Evolutionary conservation across 139 green algal genomes (phyloP).

Genomic region (Chlamydomonas asymmetrica): DNA sequence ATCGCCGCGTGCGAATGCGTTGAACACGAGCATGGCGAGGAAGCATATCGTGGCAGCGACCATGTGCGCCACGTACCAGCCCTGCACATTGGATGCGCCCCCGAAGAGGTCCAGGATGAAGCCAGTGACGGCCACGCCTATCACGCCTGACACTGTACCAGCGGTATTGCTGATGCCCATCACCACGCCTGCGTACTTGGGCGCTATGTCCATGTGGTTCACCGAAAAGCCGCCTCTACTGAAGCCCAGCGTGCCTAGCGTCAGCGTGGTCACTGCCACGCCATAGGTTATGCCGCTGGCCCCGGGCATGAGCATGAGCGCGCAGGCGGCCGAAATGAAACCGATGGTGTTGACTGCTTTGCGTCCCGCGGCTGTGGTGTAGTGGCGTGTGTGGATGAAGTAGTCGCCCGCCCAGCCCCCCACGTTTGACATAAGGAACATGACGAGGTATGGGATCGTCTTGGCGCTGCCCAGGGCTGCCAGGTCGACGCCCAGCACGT

Average conservation of each 20-base stretch:
- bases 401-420: conserved; percentile 84
- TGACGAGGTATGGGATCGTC: conserved; percentile 91
- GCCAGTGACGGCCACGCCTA: conserved; percentile 91
- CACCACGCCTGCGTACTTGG: conserved; percentile 89
- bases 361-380: conserved; percentile 46
- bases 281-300: conserved; percentile 27
- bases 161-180: conserved; percentile 94
- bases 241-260: conserved; percentile 66
- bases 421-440: conserved; percentile 88
- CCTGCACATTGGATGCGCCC: conserved; percentile 41
- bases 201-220: conserved; percentile 98
- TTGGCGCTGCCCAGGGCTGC: conserved; percentile 73
- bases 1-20: conserved; percentile 68
- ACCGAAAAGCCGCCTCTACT: conserved; percentile 93
- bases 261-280: conserved; percentile 49
- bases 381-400: conserved; percentile 68
- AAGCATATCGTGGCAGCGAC: conserved; percentile 63
- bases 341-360: conserved; percentile 91
- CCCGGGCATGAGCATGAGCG: conserved; percentile 77
- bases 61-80: conserved; percentile 77
- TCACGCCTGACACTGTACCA: conserved; percentile 82
- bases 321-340: conserved; percentile 53
- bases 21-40: conserved; percentile 74
- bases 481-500: conserved; percentile 77
- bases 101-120: conserved; percentile 77